phyloP scores from a whole-genome alignment of 768 basidiomycete genomes.

The Ephemerocybe angulata region DNA sequence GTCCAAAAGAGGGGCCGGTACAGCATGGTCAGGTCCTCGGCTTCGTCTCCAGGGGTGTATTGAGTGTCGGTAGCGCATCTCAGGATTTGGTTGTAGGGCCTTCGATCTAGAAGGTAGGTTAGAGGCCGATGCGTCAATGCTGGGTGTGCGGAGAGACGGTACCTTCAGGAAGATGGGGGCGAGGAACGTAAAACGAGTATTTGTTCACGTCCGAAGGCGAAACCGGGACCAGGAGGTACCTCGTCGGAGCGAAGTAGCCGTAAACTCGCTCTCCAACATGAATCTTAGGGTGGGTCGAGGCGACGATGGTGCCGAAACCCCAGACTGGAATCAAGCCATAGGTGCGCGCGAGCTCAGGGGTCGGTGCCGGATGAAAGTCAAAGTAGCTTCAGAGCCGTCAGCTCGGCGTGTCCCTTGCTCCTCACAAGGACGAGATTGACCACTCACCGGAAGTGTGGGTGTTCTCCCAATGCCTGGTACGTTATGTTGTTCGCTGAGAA shows the following conservation, averaged over 20 bases:
- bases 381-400: constrained; percentile 47
- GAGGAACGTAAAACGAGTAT: constrained; percentile 52
- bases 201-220: constrained; percentile 49
- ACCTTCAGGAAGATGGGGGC: constrained; percentile 63
- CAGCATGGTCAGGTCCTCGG: constrained; percentile 67
- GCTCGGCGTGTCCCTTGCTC: no score
- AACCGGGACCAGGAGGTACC: constrained; percentile 54
- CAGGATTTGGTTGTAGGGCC: constrained; percentile 66
- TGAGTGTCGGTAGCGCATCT: constrained; percentile 56
- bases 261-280: constrained; percentile 57
- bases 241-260: constrained; percentile 57
- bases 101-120: constrained; percentile 40
- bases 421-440: background rate
- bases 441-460: constrained; percentile 46
- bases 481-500: constrained; percentile 72
- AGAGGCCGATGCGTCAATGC: background rate
- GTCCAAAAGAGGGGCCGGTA: constrained; percentile 76
- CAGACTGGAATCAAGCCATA: constrained; percentile 70
- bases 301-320: constrained; percentile 61
- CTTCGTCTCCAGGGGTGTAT: constrained; percentile 42
- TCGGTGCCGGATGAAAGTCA: constrained; percentile 57
- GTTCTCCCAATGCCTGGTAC: constrained; percentile 55
- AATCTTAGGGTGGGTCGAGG: constrained; percentile 48
- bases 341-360: constrained; percentile 33
- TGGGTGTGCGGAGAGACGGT: constrained; percentile 6